Evolutionary conservation across 2,329 filamentous ascomycete species (phyloP).

Genomic region (Monosporascus sp.): DNA sequence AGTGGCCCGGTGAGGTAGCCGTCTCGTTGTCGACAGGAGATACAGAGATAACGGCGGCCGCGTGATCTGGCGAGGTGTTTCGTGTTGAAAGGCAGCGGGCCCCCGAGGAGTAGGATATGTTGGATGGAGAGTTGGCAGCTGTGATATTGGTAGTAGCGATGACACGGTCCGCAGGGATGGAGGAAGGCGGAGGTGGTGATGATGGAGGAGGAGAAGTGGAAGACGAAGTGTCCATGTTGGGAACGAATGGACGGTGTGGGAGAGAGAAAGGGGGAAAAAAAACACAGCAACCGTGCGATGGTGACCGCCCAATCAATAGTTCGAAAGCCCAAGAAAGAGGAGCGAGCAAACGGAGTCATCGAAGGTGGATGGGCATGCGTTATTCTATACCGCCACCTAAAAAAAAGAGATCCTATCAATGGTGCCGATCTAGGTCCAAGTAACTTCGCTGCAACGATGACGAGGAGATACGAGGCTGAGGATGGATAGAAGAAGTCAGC

Average conservation of each 20-base stretch:
- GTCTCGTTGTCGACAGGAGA: background rate
- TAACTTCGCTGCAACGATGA: background rate
- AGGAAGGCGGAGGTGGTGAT: conserved; percentile 19
- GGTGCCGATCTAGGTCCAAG: background rate
- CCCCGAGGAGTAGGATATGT: conserved; percentile 24
- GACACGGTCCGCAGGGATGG: conserved; percentile 10
- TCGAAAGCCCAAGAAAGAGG: background rate
- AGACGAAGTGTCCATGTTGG: background rate
- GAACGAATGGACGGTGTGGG: background rate
- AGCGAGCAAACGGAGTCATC: background rate
- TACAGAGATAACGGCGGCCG: background rate
- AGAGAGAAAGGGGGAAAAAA: conserved; percentile 1
- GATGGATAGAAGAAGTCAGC: background rate
- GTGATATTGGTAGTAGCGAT: background rate
- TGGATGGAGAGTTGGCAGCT: conserved; percentile 19
- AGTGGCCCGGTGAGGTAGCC: background rate
- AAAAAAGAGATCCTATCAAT: background rate
- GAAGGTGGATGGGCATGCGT: background rate
- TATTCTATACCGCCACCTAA: conserved; percentile 20
- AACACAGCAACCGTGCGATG: background rate
- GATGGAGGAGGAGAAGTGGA: conserved; percentile 11
- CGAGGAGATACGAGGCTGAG: background rate
- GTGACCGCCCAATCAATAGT: background rate
- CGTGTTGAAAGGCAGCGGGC: conserved; percentile 21
- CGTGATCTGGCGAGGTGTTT: conserved; percentile 19